Evolutionary conservation across 1,284 basidiomycete genomes (phyloP).

Genomic region (Erythrobasidium hasegawianum): DNA sequence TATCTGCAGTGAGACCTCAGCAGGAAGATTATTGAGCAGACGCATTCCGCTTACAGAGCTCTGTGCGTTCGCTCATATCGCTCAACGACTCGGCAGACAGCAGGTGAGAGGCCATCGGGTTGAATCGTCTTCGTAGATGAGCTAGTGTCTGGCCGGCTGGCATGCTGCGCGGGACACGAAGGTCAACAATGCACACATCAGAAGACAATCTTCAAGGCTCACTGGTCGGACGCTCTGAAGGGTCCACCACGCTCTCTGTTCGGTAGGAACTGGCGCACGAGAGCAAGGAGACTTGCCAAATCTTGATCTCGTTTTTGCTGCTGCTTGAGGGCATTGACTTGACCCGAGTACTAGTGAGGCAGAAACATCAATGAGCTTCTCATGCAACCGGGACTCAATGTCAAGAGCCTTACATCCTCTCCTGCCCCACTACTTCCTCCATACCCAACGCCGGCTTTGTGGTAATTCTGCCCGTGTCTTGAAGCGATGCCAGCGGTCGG

Average conservation of each 20-base stretch:
- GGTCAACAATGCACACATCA: neutral
- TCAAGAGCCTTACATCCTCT: constrained; percentile 60
- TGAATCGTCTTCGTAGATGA: constrained; percentile 81
- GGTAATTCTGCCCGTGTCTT: constrained; percentile 45
- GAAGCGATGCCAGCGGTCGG: too few relatives aligned
- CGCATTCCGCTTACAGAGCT: constrained; percentile 71
- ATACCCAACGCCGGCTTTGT: constrained; percentile 65
- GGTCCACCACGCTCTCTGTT: constrained; percentile 67
- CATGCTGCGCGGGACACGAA: constrained; percentile 8
- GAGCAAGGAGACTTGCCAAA: constrained; percentile 64
- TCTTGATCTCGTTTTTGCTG: constrained; percentile 68
- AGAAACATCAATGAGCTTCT: constrained; percentile 20
- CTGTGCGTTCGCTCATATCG: constrained; percentile 82
- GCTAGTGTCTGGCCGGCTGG: constrained; percentile 58
- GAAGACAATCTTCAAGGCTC: too few relatives aligned
- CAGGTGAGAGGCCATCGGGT: constrained; percentile 73
- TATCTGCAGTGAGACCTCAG: constrained; percentile 13
- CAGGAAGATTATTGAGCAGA: too few relatives aligned
- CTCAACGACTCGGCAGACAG: constrained; percentile 82
- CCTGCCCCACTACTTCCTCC: constrained; percentile 56
- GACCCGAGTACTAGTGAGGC: constrained; percentile 70
- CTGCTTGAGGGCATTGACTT: constrained; percentile 65
- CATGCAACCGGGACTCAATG: neutral
- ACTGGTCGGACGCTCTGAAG: constrained; percentile 71
- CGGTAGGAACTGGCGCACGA: constrained; percentile 72